phyloP scores from a whole-genome alignment of 1,284 basidiomycete species.

The Rhizopogon parksii region DNA sequence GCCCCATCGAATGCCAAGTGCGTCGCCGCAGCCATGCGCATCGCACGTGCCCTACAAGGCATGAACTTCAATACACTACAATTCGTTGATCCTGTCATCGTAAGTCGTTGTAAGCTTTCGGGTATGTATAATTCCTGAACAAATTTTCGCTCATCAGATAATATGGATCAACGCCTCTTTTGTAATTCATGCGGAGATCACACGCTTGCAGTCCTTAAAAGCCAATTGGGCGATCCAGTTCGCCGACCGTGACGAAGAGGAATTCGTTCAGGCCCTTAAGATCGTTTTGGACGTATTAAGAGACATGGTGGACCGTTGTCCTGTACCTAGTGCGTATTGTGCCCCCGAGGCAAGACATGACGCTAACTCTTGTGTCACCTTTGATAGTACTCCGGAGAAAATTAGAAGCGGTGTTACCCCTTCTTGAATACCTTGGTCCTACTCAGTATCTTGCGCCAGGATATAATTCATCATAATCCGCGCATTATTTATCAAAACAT shows the following conservation, averaged over 20 bases:
- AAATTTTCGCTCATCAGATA: constrained; percentile 8
- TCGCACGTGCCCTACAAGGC: constrained; percentile 14
- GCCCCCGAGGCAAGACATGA: background rate
- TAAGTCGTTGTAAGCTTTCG: constrained; percentile 15
- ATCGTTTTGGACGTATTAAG: background rate
- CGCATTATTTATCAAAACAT: no score
- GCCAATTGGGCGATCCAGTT: background rate
- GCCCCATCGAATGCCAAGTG: constrained; percentile 23
- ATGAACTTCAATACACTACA: background rate
- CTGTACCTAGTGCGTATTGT: constrained; percentile 14
- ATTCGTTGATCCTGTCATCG: constrained; percentile 1
- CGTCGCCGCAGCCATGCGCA: constrained; percentile 19
- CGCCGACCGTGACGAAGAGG: background rate
- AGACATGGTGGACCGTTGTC: constrained; percentile 9
- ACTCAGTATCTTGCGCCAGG: no score
- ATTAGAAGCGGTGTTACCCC: constrained; percentile 20
- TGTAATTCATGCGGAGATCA: constrained; percentile 17
- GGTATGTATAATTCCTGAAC: background rate
- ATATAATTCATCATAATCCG: no score
- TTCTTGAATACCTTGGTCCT: constrained; percentile 14
- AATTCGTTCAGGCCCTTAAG: background rate
- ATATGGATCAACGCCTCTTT: constrained; percentile 22
- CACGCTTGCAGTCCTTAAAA: constrained; percentile 12
- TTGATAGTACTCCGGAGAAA: constrained; percentile 19
- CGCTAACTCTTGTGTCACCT: background rate